Evolutionary conservation across 441 rosid species (phyloP), one percentile per base, ranked within the genome.

Genomic region (Biscutella laevigata): DNA sequence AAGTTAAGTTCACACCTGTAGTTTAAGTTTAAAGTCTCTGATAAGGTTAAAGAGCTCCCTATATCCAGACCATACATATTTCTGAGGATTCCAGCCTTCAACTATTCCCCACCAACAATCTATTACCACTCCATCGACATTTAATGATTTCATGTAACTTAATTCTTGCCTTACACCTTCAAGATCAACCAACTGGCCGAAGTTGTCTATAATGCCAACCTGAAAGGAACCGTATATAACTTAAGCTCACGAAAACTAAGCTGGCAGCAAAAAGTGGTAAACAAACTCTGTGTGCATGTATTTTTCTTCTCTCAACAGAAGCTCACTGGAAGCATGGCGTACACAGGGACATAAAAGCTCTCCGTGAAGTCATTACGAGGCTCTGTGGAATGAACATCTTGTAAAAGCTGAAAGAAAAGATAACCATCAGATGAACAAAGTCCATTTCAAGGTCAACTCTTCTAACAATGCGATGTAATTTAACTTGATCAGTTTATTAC

Each of bases 41-140:
- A 78, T 62, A 45, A 78, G 66, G 66, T 77, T 74, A 56, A 83
- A 83, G 40, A 83, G 75, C 28, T 83, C 87, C 22, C 74, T 67
- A 43, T 83, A 83, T 55, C 91, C 91, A 64, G 84, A 71, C 91
- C 91, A 83, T 7, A 62, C 78, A 64, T 80, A 83, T 34, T 81
- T 80, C 64, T 73, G 83, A 27, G 91, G 91, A 42, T 60, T 83
- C 91, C 91, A 83, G 13, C 75, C 72, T 76, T 83, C 91, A 48
- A 80, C 76, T 41, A 80, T 77, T 22, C 85, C 91, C 91, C 91
- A 80, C 87, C 91, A 83, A 77, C 91, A 83, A 75, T 78, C 77
- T 65, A 83, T 75, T 14, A 64, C 62, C 15, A 81, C 79, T 34
- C 91, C 87, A 75, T 80, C 85, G 7, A 80, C 79, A 51, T 77